Evolutionary conservation across 345 rosid species (phyloP), one percentile per base, ranked within the genome.

Genomic region (Adansonia digitata): DNA sequence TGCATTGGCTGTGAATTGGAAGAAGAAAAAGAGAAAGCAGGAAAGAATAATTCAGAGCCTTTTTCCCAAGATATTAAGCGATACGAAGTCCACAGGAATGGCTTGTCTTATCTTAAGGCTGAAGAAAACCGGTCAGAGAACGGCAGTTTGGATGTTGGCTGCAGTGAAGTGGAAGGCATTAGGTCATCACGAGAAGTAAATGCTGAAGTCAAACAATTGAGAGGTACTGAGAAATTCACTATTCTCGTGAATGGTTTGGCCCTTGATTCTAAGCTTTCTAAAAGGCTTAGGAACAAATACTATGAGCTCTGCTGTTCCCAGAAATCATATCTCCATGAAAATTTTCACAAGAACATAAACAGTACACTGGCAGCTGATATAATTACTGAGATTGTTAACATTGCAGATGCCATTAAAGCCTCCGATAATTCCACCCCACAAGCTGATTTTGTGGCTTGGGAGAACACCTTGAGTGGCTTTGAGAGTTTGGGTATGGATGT

Each of bases 301-400:
- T 84, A 75, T 42, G 82, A 84, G n/a, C 85, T 84, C 61, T 86
- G 87, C 61, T 20, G 78, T 51, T 77, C 77, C 26, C 80, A 81
- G 72, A 82, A 76, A 5, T 55, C 79, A 10, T 82, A 65, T 59
- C 84, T 86, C 59, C 89, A 82, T 31, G 80, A 71, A 18, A 24
- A 74, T n/a, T 71, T 84, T 48, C 60, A 80, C 3, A 74, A 63
- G 27, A 79, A 85, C 31, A 81, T 86, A 27, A 78, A 76, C 51
- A 61, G 70, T 46, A 73, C 70, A 52, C 52, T 80, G 35, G 70
- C 35, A 24, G 74, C 72, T 7, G 89, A 79, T 52, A 77, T 82
- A 70, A 79, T 77, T 34, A 29, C 51, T 1, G 65, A 65, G 74
- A 74, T 51, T 37, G 71, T 81, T 7, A 74, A 75, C 74, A 75